Conservation (phyloP, 805 yeast genomes). For the Huiozyma sinensis region DNA sequence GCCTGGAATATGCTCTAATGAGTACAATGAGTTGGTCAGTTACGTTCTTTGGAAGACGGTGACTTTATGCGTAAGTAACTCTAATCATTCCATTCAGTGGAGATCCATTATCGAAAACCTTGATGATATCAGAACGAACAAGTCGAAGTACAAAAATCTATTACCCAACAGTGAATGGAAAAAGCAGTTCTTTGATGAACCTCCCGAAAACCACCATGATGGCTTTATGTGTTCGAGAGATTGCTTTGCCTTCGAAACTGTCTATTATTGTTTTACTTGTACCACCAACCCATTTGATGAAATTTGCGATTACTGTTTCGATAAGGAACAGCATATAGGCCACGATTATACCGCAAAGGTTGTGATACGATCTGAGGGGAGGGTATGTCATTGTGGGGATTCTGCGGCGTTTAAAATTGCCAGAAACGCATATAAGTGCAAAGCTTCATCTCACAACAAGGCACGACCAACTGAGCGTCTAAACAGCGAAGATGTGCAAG, state of each 20-base stretch:
- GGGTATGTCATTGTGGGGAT: slow-evolving; percentile 27
- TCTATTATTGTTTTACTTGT: slow-evolving; percentile 27
- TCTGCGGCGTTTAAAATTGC: slow-evolving; percentile 16
- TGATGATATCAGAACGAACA: slow-evolving; percentile 13
- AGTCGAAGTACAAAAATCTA: slow-evolving; percentile 10
- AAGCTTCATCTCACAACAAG: slow-evolving; percentile 12
- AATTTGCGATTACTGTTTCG: slow-evolving; percentile 66
- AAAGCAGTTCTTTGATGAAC: not conserved
- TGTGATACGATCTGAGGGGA: slow-evolving; percentile 23
- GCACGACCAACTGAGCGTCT: not conserved
- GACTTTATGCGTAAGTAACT: slow-evolving; percentile 8
- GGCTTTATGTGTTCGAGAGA: slow-evolving; percentile 20
- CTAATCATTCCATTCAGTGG: slow-evolving; percentile 16
- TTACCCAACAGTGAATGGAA: slow-evolving; percentile 14
- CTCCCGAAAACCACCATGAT: slow-evolving; percentile 10
- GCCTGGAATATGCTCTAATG: slow-evolving; percentile 16
- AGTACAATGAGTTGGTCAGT: slow-evolving; percentile 17
- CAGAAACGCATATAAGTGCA: slow-evolving; percentile 11
- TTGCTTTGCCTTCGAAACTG: slow-evolving; percentile 21
- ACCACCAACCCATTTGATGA: slow-evolving; percentile 24
- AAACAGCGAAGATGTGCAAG: slow-evolving; percentile 5
- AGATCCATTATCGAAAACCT: slow-evolving; percentile 9
- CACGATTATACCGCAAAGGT: slow-evolving; percentile 34
- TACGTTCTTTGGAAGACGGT: slow-evolving; percentile 23
- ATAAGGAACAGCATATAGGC: slow-evolving; percentile 55